Evolutionary conservation across 306 rosid genomes (phyloP), one percentile per base, ranked within the genome.

Genomic region (Vachellia pachyceras): DNA sequence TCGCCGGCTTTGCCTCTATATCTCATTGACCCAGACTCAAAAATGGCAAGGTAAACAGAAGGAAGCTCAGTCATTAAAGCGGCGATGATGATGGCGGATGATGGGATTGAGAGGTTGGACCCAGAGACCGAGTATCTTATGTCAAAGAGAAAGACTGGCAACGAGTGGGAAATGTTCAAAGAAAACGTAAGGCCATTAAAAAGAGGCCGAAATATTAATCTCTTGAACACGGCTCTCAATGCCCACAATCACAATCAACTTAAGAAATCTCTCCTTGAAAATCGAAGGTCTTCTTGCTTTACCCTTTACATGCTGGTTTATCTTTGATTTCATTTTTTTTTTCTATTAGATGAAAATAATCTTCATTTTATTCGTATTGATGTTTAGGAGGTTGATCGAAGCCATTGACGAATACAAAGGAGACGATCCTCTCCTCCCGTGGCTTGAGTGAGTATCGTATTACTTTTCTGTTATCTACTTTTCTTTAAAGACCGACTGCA

Each of bases 161-260:
- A 86, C 84, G 97, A 95, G 80, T 95, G 99, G 99, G 99, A 95
- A 47, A 89, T 71, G 41, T 95, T 85, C 89, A 95, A 95, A 68
- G 99, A 95, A 87, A 95, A 95, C 78, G 97, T 95, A 3, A 89
- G 91, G 88, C 99, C 99, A 3, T 77, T 95, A 78, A 95, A 95
- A 83, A 81, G 99, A 55, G 99, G 99, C n/a, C 95, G 99, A 37
- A 93, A 93, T 13, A 81, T 95, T 17, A 79, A 79, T 25, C 70
- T 93, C 77, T 80, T 95, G 76, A 95, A 95, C 88, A 70, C 78
- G 12, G 92, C 94, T 6, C 94, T 95, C 77, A 91, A 87, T 29
- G 84, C 90, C 29, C 89, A 93, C 83, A 77, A 80, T 60, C 74
- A 90, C 57, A 86, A 85, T 75, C 80, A 73, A n/a, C 91, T 91